Evolutionary conservation across 2,329 filamentous ascomycete genomes (phyloP).

Genomic region (Trichoderma aggressivum): DNA sequence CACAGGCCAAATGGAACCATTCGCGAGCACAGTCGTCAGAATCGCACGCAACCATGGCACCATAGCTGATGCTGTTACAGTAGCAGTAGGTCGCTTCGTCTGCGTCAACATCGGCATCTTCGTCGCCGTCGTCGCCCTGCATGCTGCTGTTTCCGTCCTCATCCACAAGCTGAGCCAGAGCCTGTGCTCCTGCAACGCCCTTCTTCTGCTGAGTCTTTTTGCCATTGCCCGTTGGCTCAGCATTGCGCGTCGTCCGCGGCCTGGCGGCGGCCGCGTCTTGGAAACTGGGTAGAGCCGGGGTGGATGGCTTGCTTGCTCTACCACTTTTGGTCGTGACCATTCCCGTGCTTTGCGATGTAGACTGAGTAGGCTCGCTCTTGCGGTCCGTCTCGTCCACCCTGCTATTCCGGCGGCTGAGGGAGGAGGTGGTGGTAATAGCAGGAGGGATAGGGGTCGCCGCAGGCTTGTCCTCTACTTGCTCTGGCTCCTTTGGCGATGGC

Average conservation of each 20-base stretch:
- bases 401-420: conserved; percentile 41
- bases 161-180: conserved; percentile 35
- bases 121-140: conserved; percentile 36
- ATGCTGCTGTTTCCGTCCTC: conserved; percentile 44
- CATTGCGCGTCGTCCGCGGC: conserved; percentile 52
- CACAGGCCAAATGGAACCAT: conserved; percentile 83
- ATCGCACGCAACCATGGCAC: conserved; percentile 82
- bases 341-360: conserved; percentile 37
- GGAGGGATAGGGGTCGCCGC: conserved; percentile 21
- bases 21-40: conserved; percentile 68
- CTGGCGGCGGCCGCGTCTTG: conserved; percentile 50
- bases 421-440: conserved; percentile 29
- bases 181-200: conserved; percentile 41
- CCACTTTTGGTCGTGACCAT: conserved; percentile 63
- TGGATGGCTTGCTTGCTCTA: conserved; percentile 64
- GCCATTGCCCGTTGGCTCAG: conserved; percentile 33
- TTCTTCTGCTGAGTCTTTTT: conserved; percentile 62
- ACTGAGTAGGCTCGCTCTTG: conserved; percentile 46
- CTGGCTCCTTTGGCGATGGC: conserved; percentile 29
- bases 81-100: conserved; percentile 76
- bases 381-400: conserved; percentile 37
- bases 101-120: conserved; percentile 60
- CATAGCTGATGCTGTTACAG: conserved; percentile 76
- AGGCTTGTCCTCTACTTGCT: conserved; percentile 27
- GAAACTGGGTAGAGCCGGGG: conserved; percentile 56